These are phyloP conservation scores for Russula virescens DNA, from an alignment of 768 basidiomycete species.

Conservation along the genomic window DNA sequence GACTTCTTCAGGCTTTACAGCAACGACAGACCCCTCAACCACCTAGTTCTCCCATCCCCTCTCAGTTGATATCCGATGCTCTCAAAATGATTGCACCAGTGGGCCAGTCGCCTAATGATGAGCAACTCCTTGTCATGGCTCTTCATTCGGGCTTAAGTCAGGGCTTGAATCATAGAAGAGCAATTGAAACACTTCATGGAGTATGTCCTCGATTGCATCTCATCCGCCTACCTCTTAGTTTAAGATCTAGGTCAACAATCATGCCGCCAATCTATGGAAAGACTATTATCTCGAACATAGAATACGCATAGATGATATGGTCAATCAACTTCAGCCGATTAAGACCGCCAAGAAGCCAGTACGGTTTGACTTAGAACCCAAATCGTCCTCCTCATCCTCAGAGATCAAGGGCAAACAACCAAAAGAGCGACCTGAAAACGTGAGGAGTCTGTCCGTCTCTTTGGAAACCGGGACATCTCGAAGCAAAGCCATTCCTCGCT, in stretches of 20 bases:
- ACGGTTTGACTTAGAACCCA: conserved; percentile 4
- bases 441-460: not conserved
- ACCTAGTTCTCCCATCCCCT: not conserved
- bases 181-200: conserved; percentile 61
- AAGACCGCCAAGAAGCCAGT: conserved; percentile 37
- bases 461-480: not conserved
- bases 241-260: conserved; percentile 36
- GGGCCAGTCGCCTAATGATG: conserved; percentile 46
- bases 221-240: conserved; percentile 1
- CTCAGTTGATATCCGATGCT: conserved; percentile 20
- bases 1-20: conserved; percentile 11
- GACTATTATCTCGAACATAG: conserved; percentile 74
- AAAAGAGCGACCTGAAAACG: not conserved
- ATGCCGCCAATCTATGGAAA: conserved; percentile 63
- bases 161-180: conserved; percentile 53
- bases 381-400: not conserved
- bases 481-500: not conserved
- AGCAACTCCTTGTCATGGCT: conserved; percentile 50
- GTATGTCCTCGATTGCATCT: conserved; percentile 35
- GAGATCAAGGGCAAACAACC: not conserved
- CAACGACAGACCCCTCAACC: conserved; percentile 9
- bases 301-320: conserved; percentile 46
- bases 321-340: conserved; percentile 22
- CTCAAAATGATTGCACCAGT: conserved; percentile 45
- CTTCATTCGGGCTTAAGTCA: conserved; percentile 35